These are phyloP conservation scores for Alnus rubra DNA, from an alignment of 306 rosid genomes.

Conservation along the genomic window DNA sequence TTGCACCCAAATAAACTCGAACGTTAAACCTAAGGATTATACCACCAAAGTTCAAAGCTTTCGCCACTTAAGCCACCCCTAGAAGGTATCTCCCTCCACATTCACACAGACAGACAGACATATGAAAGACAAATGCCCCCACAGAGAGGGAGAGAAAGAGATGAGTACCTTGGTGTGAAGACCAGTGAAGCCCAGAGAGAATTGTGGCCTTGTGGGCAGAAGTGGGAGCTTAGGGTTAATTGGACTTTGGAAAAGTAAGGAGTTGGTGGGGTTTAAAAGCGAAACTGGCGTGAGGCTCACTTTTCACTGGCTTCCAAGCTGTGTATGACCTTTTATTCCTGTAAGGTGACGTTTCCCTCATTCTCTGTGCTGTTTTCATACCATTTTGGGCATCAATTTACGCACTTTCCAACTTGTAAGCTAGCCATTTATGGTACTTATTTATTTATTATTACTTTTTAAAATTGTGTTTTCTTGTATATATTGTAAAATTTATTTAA, in stretches of 20 bases:
- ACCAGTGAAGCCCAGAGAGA: background rate
- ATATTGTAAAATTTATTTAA: too few relatives aligned
- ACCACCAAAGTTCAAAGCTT: too few relatives aligned
- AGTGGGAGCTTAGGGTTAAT: too few relatives aligned
- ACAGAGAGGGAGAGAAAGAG: background rate
- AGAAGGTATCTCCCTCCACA: too few relatives aligned
- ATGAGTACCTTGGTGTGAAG: slow-evolving; percentile 8
- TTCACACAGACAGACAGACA: background rate
- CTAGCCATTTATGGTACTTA: background rate
- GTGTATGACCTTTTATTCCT: background rate
- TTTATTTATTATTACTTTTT: too few relatives aligned
- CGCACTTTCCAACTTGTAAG: background rate
- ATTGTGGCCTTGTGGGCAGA: too few relatives aligned
- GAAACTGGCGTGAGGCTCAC: background rate
- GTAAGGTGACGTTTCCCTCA: background rate
- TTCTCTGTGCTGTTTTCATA: background rate
- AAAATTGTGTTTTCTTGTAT: too few relatives aligned
- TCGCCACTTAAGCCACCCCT: too few relatives aligned
- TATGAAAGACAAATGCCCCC: background rate
- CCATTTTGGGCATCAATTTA: background rate
- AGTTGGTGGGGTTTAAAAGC: background rate
- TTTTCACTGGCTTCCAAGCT: background rate
- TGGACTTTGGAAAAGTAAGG: background rate
- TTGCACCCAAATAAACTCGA: too few relatives aligned
- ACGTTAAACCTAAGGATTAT: too few relatives aligned